Percentiles rank a stretch among this genome's conserved stretches.
Evolutionary conservation across 2,329 filamentous ascomycete species (phyloP).

Genomic region (Ophiocordyceps polyrhachis-furcata): DNA sequence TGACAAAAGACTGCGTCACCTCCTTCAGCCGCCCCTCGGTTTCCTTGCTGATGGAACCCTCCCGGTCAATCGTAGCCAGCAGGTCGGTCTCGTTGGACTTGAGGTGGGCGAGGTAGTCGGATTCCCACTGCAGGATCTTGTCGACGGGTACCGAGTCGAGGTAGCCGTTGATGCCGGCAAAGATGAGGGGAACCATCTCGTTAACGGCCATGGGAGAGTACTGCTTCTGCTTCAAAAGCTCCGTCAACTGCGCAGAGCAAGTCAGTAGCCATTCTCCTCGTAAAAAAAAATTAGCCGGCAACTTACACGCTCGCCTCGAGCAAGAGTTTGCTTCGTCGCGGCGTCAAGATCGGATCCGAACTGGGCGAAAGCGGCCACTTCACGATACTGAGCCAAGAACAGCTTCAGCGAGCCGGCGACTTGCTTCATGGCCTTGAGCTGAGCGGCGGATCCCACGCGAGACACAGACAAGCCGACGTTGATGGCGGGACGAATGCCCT

Average conservation of each 20-base stretch:
- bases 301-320: slow-evolving; percentile 91
- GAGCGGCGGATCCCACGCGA: slow-evolving; percentile 97
- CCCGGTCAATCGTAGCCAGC: slow-evolving; percentile 76
- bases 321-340: slow-evolving; percentile 94
- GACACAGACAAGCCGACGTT: slow-evolving; percentile 99
- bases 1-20: slow-evolving; percentile 64
- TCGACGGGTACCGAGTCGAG: slow-evolving; percentile 73
- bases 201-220: slow-evolving; percentile 97
- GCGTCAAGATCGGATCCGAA: slow-evolving; percentile 99
- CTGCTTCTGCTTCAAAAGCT: slow-evolving; percentile 99
- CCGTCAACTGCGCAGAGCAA: slow-evolving; percentile 43
- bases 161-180: slow-evolving; percentile 94
- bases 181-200: slow-evolving; percentile 99
- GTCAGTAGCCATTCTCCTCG: slow-evolving; percentile 7
- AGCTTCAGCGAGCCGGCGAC: slow-evolving; percentile 99
- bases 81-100: slow-evolving; percentile 78
- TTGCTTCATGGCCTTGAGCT: slow-evolving; percentile 99
- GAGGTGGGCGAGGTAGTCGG: slow-evolving; percentile 84
- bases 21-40: slow-evolving; percentile 69
- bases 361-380: slow-evolving; percentile 97
- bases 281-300: slow-evolving; percentile 1
- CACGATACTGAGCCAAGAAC: slow-evolving; percentile 99
- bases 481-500: slow-evolving; percentile 98
- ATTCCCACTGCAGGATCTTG: slow-evolving; percentile 89
- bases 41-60: slow-evolving; percentile 92